phyloP scores from a whole-genome alignment of 1,284 basidiomycete genomes.

The Leccinum fuscescens region DNA sequence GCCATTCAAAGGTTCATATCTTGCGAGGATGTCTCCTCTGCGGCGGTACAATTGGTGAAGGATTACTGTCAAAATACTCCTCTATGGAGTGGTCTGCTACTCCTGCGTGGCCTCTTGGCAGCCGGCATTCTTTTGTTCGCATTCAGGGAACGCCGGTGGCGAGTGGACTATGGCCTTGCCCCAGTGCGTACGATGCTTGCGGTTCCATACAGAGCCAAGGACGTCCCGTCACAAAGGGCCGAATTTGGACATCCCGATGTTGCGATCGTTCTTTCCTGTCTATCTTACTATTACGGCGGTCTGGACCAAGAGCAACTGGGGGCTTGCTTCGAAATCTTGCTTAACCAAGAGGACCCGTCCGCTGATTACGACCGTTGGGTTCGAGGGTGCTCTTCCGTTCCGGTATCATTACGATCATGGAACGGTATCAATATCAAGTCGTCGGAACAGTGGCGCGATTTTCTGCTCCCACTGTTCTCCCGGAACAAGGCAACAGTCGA shows the following conservation, averaged over 20 bases:
- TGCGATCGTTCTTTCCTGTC: constrained; percentile 45
- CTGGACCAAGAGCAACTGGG: constrained; percentile 40
- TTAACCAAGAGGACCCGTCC: constrained; percentile 44
- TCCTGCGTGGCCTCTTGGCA: constrained; percentile 46
- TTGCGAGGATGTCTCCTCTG: background rate
- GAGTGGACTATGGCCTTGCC: constrained; percentile 53
- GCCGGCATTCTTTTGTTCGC: constrained; percentile 42
- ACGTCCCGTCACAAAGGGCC: constrained; percentile 46
- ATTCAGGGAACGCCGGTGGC: constrained; percentile 45
- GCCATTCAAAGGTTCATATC: background rate
- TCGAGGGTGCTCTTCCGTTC: constrained; percentile 23
- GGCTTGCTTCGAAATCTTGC: constrained; percentile 40
- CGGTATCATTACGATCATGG: constrained; percentile 31
- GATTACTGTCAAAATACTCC: background rate
- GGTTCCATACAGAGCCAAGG: constrained; percentile 55
- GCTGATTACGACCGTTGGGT: constrained; percentile 47
- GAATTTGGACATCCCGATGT: constrained; percentile 60
- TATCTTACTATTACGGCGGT: constrained; percentile 54
- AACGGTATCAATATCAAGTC: constrained; percentile 45
- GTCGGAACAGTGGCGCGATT: constrained; percentile 31
- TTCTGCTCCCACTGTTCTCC: constrained; percentile 37
- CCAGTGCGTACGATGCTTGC: constrained; percentile 45
- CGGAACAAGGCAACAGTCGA: constrained; percentile 36
- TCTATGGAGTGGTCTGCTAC: constrained; percentile 38
- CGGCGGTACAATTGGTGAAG: background rate